phyloP scores from a whole-genome alignment of 2,329 filamentous ascomycete species.

The Fusarium udum region DNA sequence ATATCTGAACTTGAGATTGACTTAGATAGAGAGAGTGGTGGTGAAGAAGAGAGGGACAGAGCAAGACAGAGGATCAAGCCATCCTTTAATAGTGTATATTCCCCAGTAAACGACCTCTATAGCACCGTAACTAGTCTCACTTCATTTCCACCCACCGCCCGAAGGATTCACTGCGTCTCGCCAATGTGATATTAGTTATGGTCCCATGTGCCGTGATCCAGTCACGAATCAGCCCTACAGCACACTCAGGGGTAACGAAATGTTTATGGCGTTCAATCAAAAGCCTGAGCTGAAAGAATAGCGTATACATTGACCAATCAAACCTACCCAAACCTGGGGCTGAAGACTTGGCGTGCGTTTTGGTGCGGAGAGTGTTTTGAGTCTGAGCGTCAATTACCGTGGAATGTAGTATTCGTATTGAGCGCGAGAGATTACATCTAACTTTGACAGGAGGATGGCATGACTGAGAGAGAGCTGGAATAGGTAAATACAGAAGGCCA shows the following conservation, averaged over 20 bases:
- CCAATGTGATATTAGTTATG: background rate
- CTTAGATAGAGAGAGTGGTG: background rate
- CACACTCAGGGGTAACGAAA: background rate
- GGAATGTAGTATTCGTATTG: background rate
- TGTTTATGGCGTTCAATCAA: background rate
- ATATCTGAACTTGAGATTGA: background rate
- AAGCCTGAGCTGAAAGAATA: background rate
- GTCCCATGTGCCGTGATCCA: background rate
- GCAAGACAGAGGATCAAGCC: background rate
- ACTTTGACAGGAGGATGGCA: no score
- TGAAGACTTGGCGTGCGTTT: background rate
- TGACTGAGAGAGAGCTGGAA: background rate
- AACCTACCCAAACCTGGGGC: rapidly evolving
- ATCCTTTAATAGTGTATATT: slow-evolving; percentile 9
- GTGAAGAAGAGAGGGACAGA: background rate
- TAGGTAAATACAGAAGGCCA: no score
- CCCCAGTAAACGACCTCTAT: background rate
- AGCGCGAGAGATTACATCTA: background rate
- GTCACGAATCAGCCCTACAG: slow-evolving; percentile 15
- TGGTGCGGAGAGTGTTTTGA: background rate
- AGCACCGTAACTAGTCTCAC: background rate
- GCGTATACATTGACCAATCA: background rate
- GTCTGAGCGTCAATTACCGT: background rate
- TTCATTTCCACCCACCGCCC: slow-evolving; percentile 26
- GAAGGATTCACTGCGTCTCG: background rate